These are phyloP conservation scores for Pelargonium citronellum DNA, from an alignment of 441 rosid species.

Conservation along the genomic window DNA sequence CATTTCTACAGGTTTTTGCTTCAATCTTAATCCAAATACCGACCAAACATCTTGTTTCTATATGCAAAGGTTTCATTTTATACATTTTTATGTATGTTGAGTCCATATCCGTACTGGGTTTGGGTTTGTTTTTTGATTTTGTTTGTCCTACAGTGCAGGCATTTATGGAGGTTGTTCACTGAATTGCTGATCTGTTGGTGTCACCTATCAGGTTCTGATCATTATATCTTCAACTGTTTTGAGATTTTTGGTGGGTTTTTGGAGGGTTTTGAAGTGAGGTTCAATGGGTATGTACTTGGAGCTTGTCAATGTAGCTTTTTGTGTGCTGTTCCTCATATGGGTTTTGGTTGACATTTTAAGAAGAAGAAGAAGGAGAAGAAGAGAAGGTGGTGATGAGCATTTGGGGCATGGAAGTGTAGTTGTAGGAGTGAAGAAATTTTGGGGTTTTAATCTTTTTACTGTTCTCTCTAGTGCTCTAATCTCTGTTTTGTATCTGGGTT, in stretches of 20 bases:
- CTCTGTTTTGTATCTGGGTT: constrained; percentile 29
- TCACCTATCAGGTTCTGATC: background rate
- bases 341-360: constrained; percentile 24
- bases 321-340: constrained; percentile 30
- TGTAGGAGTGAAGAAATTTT: constrained; percentile 7
- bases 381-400: constrained; percentile 7
- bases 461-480: constrained; percentile 29
- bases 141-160: too few species aligned
- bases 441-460: constrained; percentile 6
- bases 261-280: background rate
- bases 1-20: constrained; percentile 2
- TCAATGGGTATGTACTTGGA: constrained; percentile 22
- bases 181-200: background rate
- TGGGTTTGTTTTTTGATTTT: background rate
- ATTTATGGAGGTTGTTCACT: background rate
- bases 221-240: background rate
- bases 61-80: background rate
- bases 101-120: background rate
- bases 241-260: constrained; percentile 11
- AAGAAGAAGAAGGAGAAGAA: constrained; percentile 16
- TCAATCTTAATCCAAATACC: background rate
- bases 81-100: background rate
- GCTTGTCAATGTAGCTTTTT: constrained; percentile 32
- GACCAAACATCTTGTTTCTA: background rate
- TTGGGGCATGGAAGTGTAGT: background rate